A percentile compares a stretch with the other conserved stretches of the same genome.
Conservation (phyloP, 108 stramenopile species). For the Nitzschia sp. region DNA sequence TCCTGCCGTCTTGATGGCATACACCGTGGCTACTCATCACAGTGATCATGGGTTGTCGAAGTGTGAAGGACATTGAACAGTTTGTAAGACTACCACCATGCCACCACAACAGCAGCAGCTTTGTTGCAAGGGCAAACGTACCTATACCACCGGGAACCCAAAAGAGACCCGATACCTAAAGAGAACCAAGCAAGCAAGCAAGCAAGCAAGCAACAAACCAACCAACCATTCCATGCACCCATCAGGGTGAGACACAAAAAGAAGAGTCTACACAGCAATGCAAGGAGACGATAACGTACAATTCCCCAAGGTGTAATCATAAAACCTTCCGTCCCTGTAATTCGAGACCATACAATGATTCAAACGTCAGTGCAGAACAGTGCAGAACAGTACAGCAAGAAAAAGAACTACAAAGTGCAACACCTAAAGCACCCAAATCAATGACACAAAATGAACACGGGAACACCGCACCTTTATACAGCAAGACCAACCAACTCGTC, state of each 20-base stretch:
- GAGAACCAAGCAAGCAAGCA: background rate
- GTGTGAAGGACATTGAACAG: background rate
- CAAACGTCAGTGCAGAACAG: background rate
- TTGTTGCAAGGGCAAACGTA: slow-evolving; percentile 1
- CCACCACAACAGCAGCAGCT: background rate
- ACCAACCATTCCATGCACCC: background rate
- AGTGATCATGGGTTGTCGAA: background rate
- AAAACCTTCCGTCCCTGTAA: slow-evolving; percentile 30
- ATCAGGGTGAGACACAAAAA: slow-evolving; percentile 37
- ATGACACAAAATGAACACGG: too few relatives aligned
- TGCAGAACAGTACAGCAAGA: background rate
- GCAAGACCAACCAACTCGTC: slow-evolving; percentile 57
- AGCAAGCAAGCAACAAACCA: background rate
- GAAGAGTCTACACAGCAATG: too few relatives aligned
- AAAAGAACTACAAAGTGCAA: background rate
- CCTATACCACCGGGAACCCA: slow-evolving; percentile 73
- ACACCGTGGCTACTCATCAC: slow-evolving; percentile 52
- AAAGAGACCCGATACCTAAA: slow-evolving; percentile 51
- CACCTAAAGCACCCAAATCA: too few relatives aligned
- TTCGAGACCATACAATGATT: slow-evolving; percentile 5
- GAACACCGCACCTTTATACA: slow-evolving; percentile 9
- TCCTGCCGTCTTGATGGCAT: slow-evolving; percentile 77
- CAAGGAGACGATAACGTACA: too few relatives aligned
- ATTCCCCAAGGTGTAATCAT: slow-evolving; percentile 79
- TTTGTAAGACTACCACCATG: too few relatives aligned